Percentiles rank a stretch among this genome's conserved stretches.
phyloP scores from a whole-genome alignment of 169 alveolate species.

The Plasmodium knowlesi region DNA sequence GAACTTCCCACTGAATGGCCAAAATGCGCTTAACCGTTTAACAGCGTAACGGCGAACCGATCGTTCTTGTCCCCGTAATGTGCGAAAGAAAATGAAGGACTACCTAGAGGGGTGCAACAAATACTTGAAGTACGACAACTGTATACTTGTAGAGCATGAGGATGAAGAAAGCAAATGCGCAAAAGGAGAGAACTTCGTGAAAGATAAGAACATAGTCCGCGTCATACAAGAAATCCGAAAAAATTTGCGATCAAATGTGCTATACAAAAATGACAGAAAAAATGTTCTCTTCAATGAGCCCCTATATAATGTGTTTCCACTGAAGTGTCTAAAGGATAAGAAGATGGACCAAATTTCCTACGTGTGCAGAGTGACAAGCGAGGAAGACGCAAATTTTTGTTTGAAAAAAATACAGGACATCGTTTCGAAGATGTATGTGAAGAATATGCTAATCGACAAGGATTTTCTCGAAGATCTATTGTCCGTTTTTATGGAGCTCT shows the following conservation, averaged over 20 bases:
- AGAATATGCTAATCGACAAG: conserved; percentile 29
- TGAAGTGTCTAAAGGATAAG: conserved; percentile 22
- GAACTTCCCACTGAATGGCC: background rate
- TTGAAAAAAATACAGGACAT: conserved; percentile 47
- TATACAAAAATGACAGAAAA: conserved; percentile 57
- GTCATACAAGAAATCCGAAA: conserved; percentile 57
- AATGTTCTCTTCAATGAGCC: conserved; percentile 54
- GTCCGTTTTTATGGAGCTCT: conserved; percentile 46
- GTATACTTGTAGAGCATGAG: conserved; percentile 32
- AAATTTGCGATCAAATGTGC: conserved; percentile 31
- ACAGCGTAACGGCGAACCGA: background rate
- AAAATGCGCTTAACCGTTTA: background rate
- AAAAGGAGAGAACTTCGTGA: conserved; percentile 35
- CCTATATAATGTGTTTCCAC: conserved; percentile 45
- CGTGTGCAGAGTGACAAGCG: conserved; percentile 53
- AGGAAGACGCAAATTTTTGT: conserved; percentile 46
- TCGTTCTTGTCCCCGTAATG: background rate
- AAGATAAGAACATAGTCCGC: conserved; percentile 60
- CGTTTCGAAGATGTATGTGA: conserved; percentile 17
- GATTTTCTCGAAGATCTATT: conserved; percentile 28
- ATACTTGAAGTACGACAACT: conserved; percentile 40
- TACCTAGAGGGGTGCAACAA: conserved; percentile 10
- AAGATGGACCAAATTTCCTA: conserved; percentile 39
- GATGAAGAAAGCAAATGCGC: conserved; percentile 2
- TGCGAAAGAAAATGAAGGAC: conserved; percentile 22